These are phyloP conservation scores for Allantophomopsis lycopodina DNA, from an alignment of 2,329 filamentous ascomycete species.

Conservation along the genomic window DNA sequence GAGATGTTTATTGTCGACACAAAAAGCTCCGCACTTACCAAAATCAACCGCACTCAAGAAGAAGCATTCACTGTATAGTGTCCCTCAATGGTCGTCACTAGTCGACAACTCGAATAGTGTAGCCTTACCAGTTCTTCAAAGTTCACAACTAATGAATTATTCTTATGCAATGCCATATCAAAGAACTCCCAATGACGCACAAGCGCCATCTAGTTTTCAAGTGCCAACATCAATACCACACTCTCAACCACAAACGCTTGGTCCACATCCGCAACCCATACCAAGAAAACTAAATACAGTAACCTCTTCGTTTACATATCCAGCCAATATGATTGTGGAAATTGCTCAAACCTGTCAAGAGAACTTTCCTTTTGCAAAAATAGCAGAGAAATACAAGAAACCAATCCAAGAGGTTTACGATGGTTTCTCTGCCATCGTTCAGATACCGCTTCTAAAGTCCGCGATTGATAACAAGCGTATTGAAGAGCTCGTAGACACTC, in stretches of 20 bases:
- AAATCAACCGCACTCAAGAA: too few relatives aligned
- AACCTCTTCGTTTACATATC: conserved; percentile 13
- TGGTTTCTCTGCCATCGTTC: conserved; percentile 31
- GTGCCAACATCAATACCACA: neutral
- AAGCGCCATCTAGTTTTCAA: too few relatives aligned
- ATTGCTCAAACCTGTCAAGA: conserved; percentile 33
- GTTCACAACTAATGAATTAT: too few relatives aligned
- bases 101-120: too few relatives aligned
- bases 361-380: conserved; percentile 28
- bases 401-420: conserved; percentile 29
- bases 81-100: too few relatives aligned
- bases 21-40: too few relatives aligned
- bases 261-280: conserved; percentile 3
- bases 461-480: conserved; percentile 27
- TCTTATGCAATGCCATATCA: too few relatives aligned
- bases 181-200: too few relatives aligned
- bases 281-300: conserved; percentile 7
- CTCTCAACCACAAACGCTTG: conserved; percentile 1
- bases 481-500: conserved; percentile 24
- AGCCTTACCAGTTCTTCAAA: too few relatives aligned
- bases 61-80: too few relatives aligned
- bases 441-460: conserved; percentile 31
- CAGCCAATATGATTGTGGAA: conserved; percentile 28
- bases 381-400: conserved; percentile 29
- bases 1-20: too few relatives aligned